Conservation (phyloP, 2,329 filamentous ascomycete species). For the Trichocomaceae sp. region DNA sequence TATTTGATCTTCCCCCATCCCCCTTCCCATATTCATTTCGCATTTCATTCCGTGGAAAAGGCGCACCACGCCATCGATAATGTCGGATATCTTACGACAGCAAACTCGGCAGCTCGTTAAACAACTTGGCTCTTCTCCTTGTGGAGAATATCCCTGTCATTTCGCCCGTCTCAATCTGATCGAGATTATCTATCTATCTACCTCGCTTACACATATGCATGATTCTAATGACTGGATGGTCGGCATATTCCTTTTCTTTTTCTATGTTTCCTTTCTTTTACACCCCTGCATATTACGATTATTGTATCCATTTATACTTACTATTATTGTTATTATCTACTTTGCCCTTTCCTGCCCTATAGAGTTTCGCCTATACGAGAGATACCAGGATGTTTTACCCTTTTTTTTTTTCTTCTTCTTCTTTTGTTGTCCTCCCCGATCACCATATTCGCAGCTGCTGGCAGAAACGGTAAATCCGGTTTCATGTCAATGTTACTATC, state of each 20-base stretch:
- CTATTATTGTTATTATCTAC: constrained; percentile 19
- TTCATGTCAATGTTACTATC: no score
- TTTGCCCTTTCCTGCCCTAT: constrained; percentile 24
- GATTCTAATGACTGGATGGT: constrained; percentile 29
- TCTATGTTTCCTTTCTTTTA: neutral
- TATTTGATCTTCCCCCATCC: constrained; percentile 14
- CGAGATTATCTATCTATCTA: neutral
- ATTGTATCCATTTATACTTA: constrained; percentile 12
- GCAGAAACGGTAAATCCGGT: no score
- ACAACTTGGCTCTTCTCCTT: neutral
- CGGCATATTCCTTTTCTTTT: constrained; percentile 19
- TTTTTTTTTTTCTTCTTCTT: constrained; percentile 21
- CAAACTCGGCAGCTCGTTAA: neutral
- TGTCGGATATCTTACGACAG: neutral
- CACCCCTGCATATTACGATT: constrained; percentile 22
- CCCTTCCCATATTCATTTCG: constrained; percentile 7
- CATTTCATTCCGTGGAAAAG: neutral
- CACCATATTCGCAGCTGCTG: neutral
- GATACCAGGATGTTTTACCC: constrained; percentile 33
- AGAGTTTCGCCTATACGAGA: constrained; percentile 34
- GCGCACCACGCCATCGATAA: neutral
- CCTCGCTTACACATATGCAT: constrained; percentile 14
- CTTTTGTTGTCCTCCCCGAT: constrained; percentile 6
- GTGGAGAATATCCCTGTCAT: neutral
- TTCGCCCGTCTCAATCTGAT: constrained; percentile 2